Evolutionary conservation across 805 yeast genomes (phyloP), one percentile per base, ranked within the genome.

Genomic region (Candida oleophila): DNA sequence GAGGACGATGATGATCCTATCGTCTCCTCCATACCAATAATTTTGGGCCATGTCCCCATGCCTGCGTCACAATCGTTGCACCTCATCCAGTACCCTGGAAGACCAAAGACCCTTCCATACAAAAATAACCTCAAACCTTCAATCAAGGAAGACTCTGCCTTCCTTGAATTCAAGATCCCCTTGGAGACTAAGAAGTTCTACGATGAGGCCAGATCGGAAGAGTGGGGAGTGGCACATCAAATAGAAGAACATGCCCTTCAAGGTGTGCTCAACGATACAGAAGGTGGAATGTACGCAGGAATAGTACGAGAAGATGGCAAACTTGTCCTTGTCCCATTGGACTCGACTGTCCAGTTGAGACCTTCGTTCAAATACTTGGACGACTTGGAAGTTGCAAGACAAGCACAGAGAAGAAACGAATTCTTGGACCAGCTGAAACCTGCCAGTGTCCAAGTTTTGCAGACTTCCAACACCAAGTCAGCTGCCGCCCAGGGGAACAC

Each of bases 311-410:
- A 64, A 67, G 68, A 77, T 25, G 78, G 76, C 15, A 81, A 76
- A 55, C 57, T 89, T 5, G 81, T 87, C 42, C 62, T 92, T 49
- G 65, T 80, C 1, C 87, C 92, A 1, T 72, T 91, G 1, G 77
- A 80, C 32, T 74, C 81, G 18, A 80, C 87, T 0, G 80, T 85
- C 0, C 97, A 92, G 63, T 63, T 94, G 49, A 77, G 96, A 54
- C 94, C 97, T 2, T 78, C 79, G 55, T 89, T 94, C 67, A 78
- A 77, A 52, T 88, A 91, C 60, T 81, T 90, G 38, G 96, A 90
- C 60, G 82, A 76, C 51, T 59, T 66, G 49, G 80, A 74, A 48
- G 69, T 69, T 47, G 74, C 68, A 45, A 76, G 71, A 69, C 73
- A 57, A 45, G 69, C 49, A 47, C 71, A 55, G 52, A 65, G 59